These are phyloP conservation scores for Suillus lakei DNA, from an alignment of 768 basidiomycete species.

Conservation along the genomic window DNA sequence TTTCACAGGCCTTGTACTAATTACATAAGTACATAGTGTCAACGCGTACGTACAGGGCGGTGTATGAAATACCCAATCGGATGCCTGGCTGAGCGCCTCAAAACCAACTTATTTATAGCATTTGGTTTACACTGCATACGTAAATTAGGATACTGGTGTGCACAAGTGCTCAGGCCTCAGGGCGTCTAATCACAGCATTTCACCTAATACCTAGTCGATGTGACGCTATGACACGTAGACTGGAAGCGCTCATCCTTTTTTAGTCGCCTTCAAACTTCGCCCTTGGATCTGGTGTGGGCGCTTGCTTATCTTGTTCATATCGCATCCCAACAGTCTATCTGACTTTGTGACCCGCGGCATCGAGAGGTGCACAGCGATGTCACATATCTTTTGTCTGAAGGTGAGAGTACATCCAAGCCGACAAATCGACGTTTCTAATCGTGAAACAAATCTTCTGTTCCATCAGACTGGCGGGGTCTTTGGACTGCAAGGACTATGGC, in stretches of 20 bases:
- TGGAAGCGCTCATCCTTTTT: not conserved
- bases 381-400: not conserved
- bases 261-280: not conserved
- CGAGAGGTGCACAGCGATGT: not conserved
- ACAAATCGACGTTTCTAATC: not conserved
- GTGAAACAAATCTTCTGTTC: not conserved
- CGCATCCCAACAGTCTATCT: not conserved
- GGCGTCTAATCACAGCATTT: no score
- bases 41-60: no score
- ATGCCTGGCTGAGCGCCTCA: no score
- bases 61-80: no score
- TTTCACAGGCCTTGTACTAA: no score
- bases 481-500: conserved; percentile 1
- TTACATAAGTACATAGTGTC: no score
- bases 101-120: no score
- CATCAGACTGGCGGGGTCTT: not conserved
- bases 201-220: no score
- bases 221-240: not conserved
- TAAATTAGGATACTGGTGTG: no score
- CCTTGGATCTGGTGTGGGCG: not conserved
- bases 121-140: no score
- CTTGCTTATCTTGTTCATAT: not conserved
- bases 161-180: no score
- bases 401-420: not conserved
- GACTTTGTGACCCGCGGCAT: not conserved